Base-by-base conservation (phyloP, 148 eudicot genomes). In the Nepenthes gracilis region DNA sequence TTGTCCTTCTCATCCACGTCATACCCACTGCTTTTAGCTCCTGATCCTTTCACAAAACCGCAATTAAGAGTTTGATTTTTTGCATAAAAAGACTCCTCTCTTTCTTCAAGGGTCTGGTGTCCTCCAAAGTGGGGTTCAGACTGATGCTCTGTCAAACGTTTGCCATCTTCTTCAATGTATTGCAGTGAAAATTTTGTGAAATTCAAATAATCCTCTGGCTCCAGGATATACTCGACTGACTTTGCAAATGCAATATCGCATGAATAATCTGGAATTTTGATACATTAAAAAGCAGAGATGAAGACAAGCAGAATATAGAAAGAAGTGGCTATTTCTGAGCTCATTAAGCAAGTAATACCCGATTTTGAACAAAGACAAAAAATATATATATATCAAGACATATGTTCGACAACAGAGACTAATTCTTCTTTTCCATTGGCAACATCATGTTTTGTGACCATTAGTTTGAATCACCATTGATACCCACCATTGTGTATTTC, bases 11-110 rank as follows among this genome's bases (percentile, higher is more conserved):
- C 83, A 47, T 75, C 80, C 77, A 92, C 72, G 72, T 86, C 84
- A 72, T 81, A 92, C 53, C 98, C 98, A 40, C 81, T 80, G 78
- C 84, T 82, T 63, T 66, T 75, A 52, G 81, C 88, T 63, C 85
- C 83, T 33, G 67, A 65, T 53, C 93, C 96, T 64, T 77, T 80
- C 34, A 92, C 85, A 70, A 92, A 92, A 58, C 98, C 96, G 81
- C 98, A 92, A 72, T 92, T 95, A 73, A 92, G 70, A 52, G 94
- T 80, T 75, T 84, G 94, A 68, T 84, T 70, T 63, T 53, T 75
- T 23, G 81, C 98, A 67, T 64, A 54, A 68, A 85, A 92, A 50
- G 96, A 88, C 59, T 66, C 64, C 61, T 86, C 88, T 68, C 98
- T 77, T 64, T 86, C 89, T 78, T 80, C 78, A 67, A 84, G 87